phyloP scores from a whole-genome alignment of 2,329 filamentous ascomycete species.

The Xylariaceae sp. region DNA sequence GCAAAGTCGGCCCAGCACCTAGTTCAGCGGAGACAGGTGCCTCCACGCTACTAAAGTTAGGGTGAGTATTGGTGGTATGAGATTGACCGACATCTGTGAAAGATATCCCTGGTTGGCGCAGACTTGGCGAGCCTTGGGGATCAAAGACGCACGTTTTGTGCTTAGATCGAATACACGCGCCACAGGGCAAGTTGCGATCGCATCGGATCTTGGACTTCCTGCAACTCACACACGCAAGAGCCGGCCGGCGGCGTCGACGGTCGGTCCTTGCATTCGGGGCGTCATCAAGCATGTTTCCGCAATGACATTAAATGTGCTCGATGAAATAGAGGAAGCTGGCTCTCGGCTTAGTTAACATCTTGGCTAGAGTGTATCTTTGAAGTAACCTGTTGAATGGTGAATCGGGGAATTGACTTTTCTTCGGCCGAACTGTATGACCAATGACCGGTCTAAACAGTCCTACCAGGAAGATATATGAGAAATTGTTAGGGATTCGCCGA shows the following conservation, averaged over 20 bases:
- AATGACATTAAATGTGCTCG: neutral
- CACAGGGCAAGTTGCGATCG: constrained; percentile 61
- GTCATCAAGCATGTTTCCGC: neutral
- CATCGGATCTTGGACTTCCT: constrained; percentile 64
- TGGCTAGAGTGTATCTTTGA: neutral
- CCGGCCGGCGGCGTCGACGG: constrained; percentile 31
- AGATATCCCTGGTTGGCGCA: constrained; percentile 30
- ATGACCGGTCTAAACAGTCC: neutral
- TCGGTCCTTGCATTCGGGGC: constrained; percentile 13
- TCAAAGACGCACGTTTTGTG: constrained; percentile 56
- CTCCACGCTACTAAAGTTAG: constrained; percentile 2
- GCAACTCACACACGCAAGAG: constrained; percentile 47
- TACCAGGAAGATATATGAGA: no score
- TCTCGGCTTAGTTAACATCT: neutral
- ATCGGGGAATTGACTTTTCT: neutral
- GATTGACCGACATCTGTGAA: constrained; percentile 2
- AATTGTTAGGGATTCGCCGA: neutral
- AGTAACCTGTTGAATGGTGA: neutral
- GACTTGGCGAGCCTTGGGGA: constrained; percentile 13
- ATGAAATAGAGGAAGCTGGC: neutral
- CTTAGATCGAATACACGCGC: constrained; percentile 60
- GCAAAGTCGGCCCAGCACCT: constrained; percentile 1
- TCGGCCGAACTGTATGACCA: neutral
- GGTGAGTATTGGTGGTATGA: constrained; percentile 3
- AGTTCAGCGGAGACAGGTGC: constrained; percentile 6